Evolutionary conservation across 116 monocot genomes (phyloP), one percentile per base, ranked within the genome.

Genomic region (Trichopus zeylanicus): DNA sequence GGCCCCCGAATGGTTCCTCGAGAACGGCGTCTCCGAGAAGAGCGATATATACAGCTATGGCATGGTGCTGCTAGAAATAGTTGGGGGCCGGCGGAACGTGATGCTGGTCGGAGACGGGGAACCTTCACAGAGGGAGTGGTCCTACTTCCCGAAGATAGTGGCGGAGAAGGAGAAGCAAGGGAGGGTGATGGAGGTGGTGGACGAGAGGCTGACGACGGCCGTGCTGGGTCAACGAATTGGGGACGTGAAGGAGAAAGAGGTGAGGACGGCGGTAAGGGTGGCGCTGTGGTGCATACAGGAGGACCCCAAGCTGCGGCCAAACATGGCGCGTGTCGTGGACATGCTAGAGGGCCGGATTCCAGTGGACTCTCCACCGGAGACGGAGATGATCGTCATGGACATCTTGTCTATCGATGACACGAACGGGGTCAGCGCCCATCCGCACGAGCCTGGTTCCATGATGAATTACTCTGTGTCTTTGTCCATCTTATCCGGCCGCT

Each of bases 261-360:
- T 76, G 35, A 56, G 21, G 58, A 54, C 27, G 15, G 1, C 82
- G 70, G 60, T 71, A 0, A 13, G 57, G 22, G 84, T 82, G 28
- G 81, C 68, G 26, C 63, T 89, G n/a, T 89, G 89, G 89, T 89
- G 89, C 61, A 71, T 81, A 11, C 89, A 82, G 54, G 81, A 79
- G 61, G 56, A 62, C 26, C 27, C 73, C 0, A 19, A 60, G 62
- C 46, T 78, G n/a, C 61, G 89, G 78, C 85, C 89, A 2, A 70
- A 48, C 56, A 85, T 81, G 78, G 81, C 62, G 18, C 13, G 51
- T 20, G 89, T 85, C 26, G 75, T 85, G 60, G 78, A 76, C 30
- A 89, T 85, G 81, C 61, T 89, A 4, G 68, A 85, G 59, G 78
- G 71, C 6, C 55, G 67, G 33, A 23, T 67, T 2, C 31, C 29